phyloP scores from a whole-genome alignment of 164 flowering plant genomes.

The Paratinospora sagittata region DNA sequence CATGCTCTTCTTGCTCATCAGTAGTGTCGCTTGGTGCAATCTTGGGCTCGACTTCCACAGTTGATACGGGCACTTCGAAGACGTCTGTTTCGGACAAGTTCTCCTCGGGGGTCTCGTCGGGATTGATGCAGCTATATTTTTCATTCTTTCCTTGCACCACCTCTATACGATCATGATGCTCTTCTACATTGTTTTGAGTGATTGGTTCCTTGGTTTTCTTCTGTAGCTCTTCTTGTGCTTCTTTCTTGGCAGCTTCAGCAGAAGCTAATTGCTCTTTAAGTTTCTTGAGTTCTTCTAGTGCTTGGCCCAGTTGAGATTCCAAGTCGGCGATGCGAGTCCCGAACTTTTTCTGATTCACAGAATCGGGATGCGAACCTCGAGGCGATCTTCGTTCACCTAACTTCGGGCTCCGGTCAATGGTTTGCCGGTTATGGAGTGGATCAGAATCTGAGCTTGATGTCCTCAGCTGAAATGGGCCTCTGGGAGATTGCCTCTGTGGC shows the following conservation, averaged over 20 bases:
- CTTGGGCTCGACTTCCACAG: constrained; percentile 19
- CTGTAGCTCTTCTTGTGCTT: constrained; percentile 54
- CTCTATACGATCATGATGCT: constrained; percentile 13
- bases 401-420: constrained; percentile 57
- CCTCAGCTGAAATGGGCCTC: constrained; percentile 44
- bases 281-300: constrained; percentile 68
- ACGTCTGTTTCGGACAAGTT: constrained; percentile 58
- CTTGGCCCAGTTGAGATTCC: constrained; percentile 76
- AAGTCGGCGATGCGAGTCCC: constrained; percentile 69
- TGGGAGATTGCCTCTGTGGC: constrained; percentile 59
- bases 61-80: constrained; percentile 55
- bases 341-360: constrained; percentile 61
- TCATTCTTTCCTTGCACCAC: constrained; percentile 20
- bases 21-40: constrained; percentile 12
- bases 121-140: background rate
- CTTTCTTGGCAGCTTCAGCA: constrained; percentile 69
- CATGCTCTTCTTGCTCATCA: constrained; percentile 25
- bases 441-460: constrained; percentile 65
- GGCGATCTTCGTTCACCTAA: constrained; percentile 68
- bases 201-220: constrained; percentile 32
- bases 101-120: constrained; percentile 25
- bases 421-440: constrained; percentile 43
- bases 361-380: constrained; percentile 49
- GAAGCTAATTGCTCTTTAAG: constrained; percentile 65
- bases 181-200: constrained; percentile 14